Evolutionary conservation across 148 eudicot genomes (phyloP), one percentile per base, ranked within the genome.

Genomic region (Arbutus unedo): DNA sequence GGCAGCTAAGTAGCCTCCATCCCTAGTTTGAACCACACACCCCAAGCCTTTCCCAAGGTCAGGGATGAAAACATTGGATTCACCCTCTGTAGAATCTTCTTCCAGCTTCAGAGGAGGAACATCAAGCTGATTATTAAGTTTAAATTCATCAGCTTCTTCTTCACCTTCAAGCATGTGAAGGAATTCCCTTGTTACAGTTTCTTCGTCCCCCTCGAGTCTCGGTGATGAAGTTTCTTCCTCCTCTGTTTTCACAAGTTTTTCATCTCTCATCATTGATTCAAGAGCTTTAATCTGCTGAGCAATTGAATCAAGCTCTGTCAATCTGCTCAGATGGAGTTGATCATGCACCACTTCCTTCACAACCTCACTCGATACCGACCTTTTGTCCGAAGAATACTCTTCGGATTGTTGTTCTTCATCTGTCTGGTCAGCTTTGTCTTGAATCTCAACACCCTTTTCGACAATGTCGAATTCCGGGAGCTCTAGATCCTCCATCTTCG

Each of bases 41-140:
- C 99, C 98, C 83, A 96, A 86, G 80, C 99, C 99, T 89, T 93
- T 96, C 8, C 95, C 97, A 54, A 96, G 97, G 76, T 96, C 99
- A 14, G 99, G 92, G 74, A 96, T 51, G 60, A 84, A 90, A 70
- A 89, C 92, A 55, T 82, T 88, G 1, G 92, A 81, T 77, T 94
- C 91, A 25, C 62, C 84, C 78, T 90, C 91, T 72, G 60, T 84
- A n/a, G 76, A 74, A 43, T 83, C 84, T 43, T 89, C 84, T 57
- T 90, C 80, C 57, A 57, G 70, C 83, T 84, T 84, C 19, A 66
- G 67, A 15, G 87, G 75, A 47, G 89, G 85, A 8, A 48, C 76
- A 64, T 87, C 86, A 23, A 50, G 48, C 41, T 81, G 85, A 59
- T 78, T 43, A 18, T 78, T 43, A 18, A 80, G n/a, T 45, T 77